phyloP scores from a whole-genome alignment of 2,329 filamentous ascomycete species.

The Helotiales sp. region DNA sequence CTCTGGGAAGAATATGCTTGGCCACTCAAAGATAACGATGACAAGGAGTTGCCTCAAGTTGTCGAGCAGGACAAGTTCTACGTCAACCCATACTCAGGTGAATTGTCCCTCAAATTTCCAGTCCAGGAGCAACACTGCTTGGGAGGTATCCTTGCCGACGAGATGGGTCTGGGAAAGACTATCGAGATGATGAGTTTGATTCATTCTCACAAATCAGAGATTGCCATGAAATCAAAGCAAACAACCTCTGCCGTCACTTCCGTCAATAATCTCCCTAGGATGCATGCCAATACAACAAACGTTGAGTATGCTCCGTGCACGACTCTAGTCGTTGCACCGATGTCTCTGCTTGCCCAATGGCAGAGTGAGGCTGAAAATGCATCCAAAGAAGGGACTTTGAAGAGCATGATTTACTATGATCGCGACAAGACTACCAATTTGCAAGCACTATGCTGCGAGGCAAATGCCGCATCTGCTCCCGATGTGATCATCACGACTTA shows the following conservation, averaged over 20 bases:
- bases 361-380: conserved; percentile 92
- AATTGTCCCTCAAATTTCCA: conserved; percentile 88
- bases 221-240: conserved; percentile 42
- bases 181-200: conserved; percentile 97
- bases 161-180: conserved; percentile 98
- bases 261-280: conserved; percentile 61
- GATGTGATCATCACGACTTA: conserved; percentile 96
- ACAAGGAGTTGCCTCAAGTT: conserved; percentile 68
- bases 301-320: conserved; percentile 78
- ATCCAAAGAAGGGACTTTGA: conserved; percentile 79
- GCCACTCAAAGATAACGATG: conserved; percentile 85
- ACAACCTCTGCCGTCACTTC: conserved; percentile 33
- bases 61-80: conserved; percentile 76
- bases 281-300: conserved; percentile 56
- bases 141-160: conserved; percentile 89
- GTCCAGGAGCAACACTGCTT: conserved; percentile 92
- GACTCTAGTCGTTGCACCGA: conserved; percentile 92
- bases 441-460: conserved; percentile 72
- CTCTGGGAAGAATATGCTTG: conserved; percentile 95
- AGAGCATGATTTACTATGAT: conserved; percentile 88
- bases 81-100: conserved; percentile 95
- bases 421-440: conserved; percentile 79
- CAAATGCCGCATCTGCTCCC: conserved; percentile 74
- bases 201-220: conserved; percentile 73
- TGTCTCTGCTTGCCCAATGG: conserved; percentile 96